Percentiles rank a stretch among this genome's conserved stretches.
Evolutionary conservation across 2,329 filamentous ascomycete genomes (phyloP).

Genomic region (Rutstroemia sp.): DNA sequence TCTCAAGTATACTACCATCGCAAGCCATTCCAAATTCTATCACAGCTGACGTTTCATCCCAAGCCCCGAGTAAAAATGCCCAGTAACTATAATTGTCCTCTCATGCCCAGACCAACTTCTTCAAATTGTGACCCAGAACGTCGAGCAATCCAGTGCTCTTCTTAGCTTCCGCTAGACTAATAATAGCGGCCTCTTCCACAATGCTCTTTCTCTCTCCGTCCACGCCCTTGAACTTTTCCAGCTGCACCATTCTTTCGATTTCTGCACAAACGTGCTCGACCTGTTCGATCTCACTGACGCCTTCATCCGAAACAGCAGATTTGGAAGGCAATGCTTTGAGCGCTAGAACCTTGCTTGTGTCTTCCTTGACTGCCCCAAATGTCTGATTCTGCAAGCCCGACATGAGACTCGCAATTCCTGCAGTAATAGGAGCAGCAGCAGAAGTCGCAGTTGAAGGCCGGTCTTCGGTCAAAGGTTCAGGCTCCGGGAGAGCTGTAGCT

Average conservation of each 20-base stretch:
- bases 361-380: constrained; percentile 4
- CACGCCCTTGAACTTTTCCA: constrained; percentile 34
- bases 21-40: no score
- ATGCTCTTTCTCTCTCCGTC: constrained; percentile 36
- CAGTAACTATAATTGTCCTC: not conserved
- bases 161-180: constrained; percentile 77
- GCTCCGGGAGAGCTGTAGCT: constrained; percentile 37
- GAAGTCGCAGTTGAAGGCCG: constrained; percentile 11
- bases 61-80: not conserved
- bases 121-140: constrained; percentile 80
- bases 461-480: constrained; percentile 25
- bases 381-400: constrained; percentile 4
- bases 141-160: constrained; percentile 81
- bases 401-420: constrained; percentile 2
- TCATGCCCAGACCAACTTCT: constrained; percentile 81
- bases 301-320: constrained; percentile 31
- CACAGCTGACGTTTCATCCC: not conserved
- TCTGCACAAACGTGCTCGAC: constrained; percentile 13
- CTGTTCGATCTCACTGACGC: constrained; percentile 27
- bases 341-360: constrained; percentile 36
- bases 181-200: constrained; percentile 60
- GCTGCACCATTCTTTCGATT: constrained; percentile 43
- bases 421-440: constrained; percentile 14
- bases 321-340: constrained; percentile 48
- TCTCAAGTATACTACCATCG: not conserved